phyloP scores from a whole-genome alignment of 208 protist species.

The Leishmania arabica region DNA sequence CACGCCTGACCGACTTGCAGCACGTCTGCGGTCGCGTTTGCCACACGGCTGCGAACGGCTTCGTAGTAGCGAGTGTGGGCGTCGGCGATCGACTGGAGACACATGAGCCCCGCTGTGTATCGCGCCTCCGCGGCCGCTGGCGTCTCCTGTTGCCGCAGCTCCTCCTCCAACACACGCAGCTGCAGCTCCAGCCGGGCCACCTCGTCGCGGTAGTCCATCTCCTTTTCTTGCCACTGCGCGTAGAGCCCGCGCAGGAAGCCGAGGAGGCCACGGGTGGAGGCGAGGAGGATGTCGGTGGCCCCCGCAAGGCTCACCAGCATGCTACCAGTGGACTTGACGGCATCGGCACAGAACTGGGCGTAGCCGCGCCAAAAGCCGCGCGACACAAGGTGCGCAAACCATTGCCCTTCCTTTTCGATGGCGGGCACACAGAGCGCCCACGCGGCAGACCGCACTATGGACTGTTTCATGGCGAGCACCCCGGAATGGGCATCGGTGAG shows the following conservation, averaged over 20 bases:
- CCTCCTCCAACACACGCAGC: slow-evolving; percentile 34
- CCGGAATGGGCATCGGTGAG: slow-evolving; percentile 29
- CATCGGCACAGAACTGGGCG: slow-evolving; percentile 40
- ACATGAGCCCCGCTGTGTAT: slow-evolving; percentile 58
- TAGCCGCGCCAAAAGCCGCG: slow-evolving; percentile 44
- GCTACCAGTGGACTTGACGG: slow-evolving; percentile 43
- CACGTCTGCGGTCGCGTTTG: slow-evolving; percentile 22
- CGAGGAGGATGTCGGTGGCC: slow-evolving; percentile 56
- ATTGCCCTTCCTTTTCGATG: slow-evolving; percentile 59
- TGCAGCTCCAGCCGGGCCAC: slow-evolving; percentile 56
- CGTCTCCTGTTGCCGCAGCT: slow-evolving; percentile 53
- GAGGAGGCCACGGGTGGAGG: slow-evolving; percentile 33
- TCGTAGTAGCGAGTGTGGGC: slow-evolving; percentile 63
- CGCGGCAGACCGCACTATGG: not conserved
- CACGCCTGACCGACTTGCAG: slow-evolving; percentile 16
- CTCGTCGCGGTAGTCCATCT: slow-evolving; percentile 68
- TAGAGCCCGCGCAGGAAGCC: slow-evolving; percentile 59
- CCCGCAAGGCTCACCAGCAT: slow-evolving; percentile 64
- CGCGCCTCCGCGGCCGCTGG: slow-evolving; percentile 50
- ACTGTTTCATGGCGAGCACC: slow-evolving; percentile 11
- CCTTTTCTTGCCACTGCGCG: slow-evolving; percentile 51
- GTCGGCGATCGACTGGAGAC: slow-evolving; percentile 61
- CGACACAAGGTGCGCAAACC: slow-evolving; percentile 59
- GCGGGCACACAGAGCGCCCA: slow-evolving; percentile 31
- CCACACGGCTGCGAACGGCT: slow-evolving; percentile 39